Conservation (phyloP, 371 early-diverging fungal genomes). For the Gilbertella persicaria region DNA sequence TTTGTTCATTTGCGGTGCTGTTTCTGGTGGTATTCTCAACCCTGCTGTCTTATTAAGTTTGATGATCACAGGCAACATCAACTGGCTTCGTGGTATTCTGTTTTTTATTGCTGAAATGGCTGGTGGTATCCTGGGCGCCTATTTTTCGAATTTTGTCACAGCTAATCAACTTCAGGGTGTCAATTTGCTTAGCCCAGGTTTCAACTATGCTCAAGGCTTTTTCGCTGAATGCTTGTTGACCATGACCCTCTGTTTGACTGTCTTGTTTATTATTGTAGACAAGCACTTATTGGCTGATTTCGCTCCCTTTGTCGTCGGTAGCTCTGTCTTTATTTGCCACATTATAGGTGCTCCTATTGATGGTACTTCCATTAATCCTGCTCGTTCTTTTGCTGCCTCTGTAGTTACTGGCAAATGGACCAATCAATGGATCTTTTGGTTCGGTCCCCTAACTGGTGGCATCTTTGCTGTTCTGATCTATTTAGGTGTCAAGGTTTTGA, state of each 20-base stretch:
- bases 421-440: conserved; percentile 63
- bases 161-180: conserved; percentile 34
- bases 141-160: conserved; percentile 38
- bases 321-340: conserved; percentile 52
- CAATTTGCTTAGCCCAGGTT: conserved; percentile 38
- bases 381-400: conserved; percentile 60
- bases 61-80: conserved; percentile 44
- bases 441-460: conserved; percentile 36
- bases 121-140: conserved; percentile 60
- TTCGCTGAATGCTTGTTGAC: conserved; percentile 56
- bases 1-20: conserved; percentile 43
- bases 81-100: conserved; percentile 35
- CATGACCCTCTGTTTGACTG: conserved; percentile 41
- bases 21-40: conserved; percentile 62
- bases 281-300: conserved; percentile 40
- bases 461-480: conserved; percentile 22
- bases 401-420: conserved; percentile 50
- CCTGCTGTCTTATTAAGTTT: conserved; percentile 58
- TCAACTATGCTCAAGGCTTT: conserved; percentile 42
- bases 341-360: conserved; percentile 42
- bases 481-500: conserved; percentile 6
- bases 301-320: conserved; percentile 55
- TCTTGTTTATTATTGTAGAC: conserved; percentile 50
- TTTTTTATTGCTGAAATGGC: conserved; percentile 54
- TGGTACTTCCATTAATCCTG: conserved; percentile 64